phyloP scores from a whole-genome alignment of 305 asterid genomes.

The Caryopteris hybrid region DNA sequence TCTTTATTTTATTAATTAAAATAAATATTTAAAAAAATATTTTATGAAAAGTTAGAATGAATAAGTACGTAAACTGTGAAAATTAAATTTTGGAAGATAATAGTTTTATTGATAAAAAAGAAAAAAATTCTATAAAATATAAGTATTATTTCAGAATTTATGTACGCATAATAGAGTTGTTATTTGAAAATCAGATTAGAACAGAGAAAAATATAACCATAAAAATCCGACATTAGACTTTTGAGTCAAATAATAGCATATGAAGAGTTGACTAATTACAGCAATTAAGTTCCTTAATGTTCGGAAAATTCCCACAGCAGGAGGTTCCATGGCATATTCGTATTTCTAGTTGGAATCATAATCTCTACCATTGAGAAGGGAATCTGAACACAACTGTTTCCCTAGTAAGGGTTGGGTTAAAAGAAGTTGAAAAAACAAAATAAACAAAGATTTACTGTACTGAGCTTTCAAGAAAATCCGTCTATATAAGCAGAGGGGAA shows the following conservation, averaged over 20 bases:
- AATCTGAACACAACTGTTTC: neutral
- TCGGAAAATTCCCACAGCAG: neutral
- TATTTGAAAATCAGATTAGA: no score
- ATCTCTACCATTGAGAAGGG: neutral
- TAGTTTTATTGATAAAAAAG: no score
- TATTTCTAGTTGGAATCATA: neutral
- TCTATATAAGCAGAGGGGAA: constrained; percentile 17
- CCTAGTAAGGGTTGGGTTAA: neutral
- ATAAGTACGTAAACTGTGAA: no score
- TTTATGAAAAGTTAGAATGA: no score
- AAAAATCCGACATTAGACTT: no score
- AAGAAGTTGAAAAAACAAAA: neutral
- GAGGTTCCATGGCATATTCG: constrained; percentile 17
- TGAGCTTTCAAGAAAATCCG: constrained; percentile 22
- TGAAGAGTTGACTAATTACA: neutral
- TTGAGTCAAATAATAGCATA: neutral
- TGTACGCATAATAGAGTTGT: no score
- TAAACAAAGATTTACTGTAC: neutral
- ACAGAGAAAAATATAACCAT: no score
- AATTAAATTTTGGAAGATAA: no score
- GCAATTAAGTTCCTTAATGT: neutral
- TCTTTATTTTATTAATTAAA: no score
- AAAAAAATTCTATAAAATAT: no score
- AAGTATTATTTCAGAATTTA: no score
- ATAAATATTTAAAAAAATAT: no score